A percentile compares a stretch with the other conserved stretches of the same genome.
These are phyloP conservation scores for Decorospora gaudefroyi DNA, from an alignment of 2,329 filamentous ascomycete species.

Conservation along the genomic window DNA sequence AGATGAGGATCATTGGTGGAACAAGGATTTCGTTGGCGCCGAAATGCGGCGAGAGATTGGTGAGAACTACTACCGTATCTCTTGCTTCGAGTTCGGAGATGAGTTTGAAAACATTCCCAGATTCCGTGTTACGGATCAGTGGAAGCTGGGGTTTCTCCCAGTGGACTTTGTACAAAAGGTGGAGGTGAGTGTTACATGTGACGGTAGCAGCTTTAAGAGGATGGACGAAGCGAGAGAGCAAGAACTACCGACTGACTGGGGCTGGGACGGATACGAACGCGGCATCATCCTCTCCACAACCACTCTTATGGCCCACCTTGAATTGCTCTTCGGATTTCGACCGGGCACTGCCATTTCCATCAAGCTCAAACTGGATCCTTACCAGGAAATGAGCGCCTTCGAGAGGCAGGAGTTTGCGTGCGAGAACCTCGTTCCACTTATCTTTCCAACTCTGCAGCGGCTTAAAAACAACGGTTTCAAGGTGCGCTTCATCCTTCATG, in stretches of 20 bases:
- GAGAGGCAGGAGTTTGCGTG: neutral
- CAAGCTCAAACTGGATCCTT: neutral
- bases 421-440: neutral
- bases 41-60: neutral
- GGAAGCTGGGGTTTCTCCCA: neutral
- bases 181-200: too few relatives aligned
- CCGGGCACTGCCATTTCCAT: neutral
- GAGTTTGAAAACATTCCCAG: neutral
- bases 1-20: too few relatives aligned
- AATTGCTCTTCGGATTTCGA: constrained; percentile 7
- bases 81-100: neutral
- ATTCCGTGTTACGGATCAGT: constrained; percentile 4
- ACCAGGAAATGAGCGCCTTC: neutral
- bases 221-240: too few relatives aligned
- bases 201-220: too few relatives aligned
- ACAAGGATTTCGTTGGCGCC: neutral
- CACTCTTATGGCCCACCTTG: neutral
- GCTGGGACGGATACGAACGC: too few relatives aligned
- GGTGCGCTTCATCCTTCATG: neutral
- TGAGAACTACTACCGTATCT: neutral
- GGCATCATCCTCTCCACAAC: neutral
- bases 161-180: neutral
- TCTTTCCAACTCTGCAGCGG: neutral
- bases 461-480: neutral
- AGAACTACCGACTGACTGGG: too few relatives aligned